These are phyloP conservation scores for Ogataea haglerorum DNA, from an alignment of 805 yeast genomes.

Conservation along the genomic window DNA sequence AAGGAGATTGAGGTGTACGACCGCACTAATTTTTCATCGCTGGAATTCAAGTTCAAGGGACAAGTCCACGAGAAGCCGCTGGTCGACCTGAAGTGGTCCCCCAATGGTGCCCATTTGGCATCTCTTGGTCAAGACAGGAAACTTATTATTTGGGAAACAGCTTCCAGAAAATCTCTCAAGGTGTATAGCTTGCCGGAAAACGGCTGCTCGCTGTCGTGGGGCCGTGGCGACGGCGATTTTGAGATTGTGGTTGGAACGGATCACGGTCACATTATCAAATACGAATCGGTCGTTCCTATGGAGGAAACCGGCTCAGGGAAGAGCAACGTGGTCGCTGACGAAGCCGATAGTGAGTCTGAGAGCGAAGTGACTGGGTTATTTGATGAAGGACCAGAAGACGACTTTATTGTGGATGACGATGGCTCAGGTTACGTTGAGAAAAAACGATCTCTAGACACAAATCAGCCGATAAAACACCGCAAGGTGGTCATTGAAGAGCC, in stretches of 20 bases:
- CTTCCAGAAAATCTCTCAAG: conserved; percentile 33
- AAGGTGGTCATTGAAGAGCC: conserved; percentile 7
- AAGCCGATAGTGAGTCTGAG: conserved; percentile 20
- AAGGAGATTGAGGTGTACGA: conserved; percentile 45
- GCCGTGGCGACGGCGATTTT: conserved; percentile 15
- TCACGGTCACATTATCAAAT: conserved; percentile 37
- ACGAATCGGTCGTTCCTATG: conserved; percentile 19
- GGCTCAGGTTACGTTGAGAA: conserved; percentile 38
- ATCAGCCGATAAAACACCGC: conserved; percentile 9
- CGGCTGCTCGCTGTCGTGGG: conserved; percentile 35
- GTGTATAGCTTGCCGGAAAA: conserved; percentile 23
- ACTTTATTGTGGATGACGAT: conserved; percentile 64
- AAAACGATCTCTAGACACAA: conserved; percentile 12
- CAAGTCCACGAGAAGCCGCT: conserved; percentile 32
- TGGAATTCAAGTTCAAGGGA: conserved; percentile 22
- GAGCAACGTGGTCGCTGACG: conserved; percentile 5
- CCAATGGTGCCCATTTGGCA: conserved; percentile 59
- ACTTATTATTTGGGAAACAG: conserved; percentile 55
- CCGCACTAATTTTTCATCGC: conserved; percentile 33
- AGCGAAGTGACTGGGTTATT: conserved; percentile 31
- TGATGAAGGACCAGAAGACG: conserved; percentile 44
- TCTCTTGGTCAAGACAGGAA: conserved; percentile 49
- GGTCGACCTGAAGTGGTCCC: conserved; percentile 57
- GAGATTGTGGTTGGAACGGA: conserved; percentile 41
- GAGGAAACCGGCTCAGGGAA: conserved; percentile 18